Percentiles rank a stretch among this genome's conserved stretches.
These are phyloP conservation scores for Artemisia tridentata DNA, from an alignment of 129 eudicot genomes.

Conservation along the genomic window DNA sequence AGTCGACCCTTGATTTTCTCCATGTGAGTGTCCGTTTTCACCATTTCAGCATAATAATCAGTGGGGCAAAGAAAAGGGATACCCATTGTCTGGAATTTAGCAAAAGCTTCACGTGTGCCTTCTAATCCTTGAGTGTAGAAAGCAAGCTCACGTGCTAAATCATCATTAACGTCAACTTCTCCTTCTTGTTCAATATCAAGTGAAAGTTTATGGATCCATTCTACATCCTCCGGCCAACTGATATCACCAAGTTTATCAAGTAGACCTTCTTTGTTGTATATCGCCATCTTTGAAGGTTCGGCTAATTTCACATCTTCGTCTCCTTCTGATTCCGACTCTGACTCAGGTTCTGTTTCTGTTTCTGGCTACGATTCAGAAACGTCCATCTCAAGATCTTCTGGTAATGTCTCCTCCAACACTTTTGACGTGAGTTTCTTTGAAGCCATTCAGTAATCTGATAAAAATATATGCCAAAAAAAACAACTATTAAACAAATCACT, in stretches of 20 bases:
- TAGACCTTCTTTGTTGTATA: constrained; percentile 58
- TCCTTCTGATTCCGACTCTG: constrained; percentile 58
- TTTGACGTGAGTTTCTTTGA: constrained; percentile 13
- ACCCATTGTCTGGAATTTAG: constrained; percentile 60
- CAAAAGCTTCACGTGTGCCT: constrained; percentile 68
- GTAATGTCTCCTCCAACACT: constrained; percentile 18
- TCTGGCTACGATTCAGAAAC: constrained; percentile 30
- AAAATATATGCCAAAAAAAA: background rate
- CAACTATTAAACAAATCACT: background rate
- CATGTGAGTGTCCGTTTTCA: constrained; percentile 83
- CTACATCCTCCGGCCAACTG: constrained; percentile 66
- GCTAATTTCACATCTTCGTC: constrained; percentile 52
- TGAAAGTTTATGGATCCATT: constrained; percentile 67
- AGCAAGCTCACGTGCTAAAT: constrained; percentile 65
- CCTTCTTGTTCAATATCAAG: constrained; percentile 52
- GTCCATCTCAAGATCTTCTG: constrained; percentile 37
- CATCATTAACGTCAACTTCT: constrained; percentile 81
- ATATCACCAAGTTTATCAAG: constrained; percentile 67
- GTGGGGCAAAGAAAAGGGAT: constrained; percentile 81
- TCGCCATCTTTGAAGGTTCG: constrained; percentile 66
- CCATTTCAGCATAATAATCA: constrained; percentile 92
- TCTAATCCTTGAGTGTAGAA: constrained; percentile 85
- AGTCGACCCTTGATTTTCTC: constrained; percentile 78
- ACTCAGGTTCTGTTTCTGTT: constrained; percentile 29
- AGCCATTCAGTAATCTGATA: constrained; percentile 35